These are phyloP conservation scores for Saksenaea vasiformis DNA, from an alignment of 371 early-diverging fungal genomes.

Conservation along the genomic window DNA sequence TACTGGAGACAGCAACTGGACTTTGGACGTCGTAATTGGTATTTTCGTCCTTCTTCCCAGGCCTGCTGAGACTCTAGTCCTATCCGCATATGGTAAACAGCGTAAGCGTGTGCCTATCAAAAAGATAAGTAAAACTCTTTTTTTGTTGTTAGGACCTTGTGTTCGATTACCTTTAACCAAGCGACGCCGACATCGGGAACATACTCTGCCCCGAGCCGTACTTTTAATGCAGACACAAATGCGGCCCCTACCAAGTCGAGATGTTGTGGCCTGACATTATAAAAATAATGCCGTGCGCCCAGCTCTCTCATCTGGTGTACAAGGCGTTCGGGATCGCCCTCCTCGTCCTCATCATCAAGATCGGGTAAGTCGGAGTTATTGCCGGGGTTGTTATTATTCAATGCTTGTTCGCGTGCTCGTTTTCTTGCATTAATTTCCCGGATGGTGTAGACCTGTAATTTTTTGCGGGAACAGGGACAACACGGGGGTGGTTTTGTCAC, in stretches of 20 bases:
- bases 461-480: slow-evolving; percentile 11
- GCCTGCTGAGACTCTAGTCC: slow-evolving; percentile 39
- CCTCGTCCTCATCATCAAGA: slow-evolving; percentile 13
- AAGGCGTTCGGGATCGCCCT: slow-evolving; percentile 32
- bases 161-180: slow-evolving; percentile 37
- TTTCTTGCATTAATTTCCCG: slow-evolving; percentile 32
- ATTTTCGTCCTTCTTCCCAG: slow-evolving; percentile 31
- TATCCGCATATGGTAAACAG: slow-evolving; percentile 37
- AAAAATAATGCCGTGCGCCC: slow-evolving; percentile 45
- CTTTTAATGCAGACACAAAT: slow-evolving; percentile 34
- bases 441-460: slow-evolving; percentile 16
- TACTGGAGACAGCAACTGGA: slow-evolving; percentile 1
- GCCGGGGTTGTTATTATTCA: background rate
- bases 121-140: background rate
- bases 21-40: background rate
- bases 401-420: slow-evolving; percentile 4
- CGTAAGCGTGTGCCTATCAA: slow-evolving; percentile 36
- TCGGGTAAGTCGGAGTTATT: background rate
- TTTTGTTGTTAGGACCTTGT: background rate
- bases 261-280: slow-evolving; percentile 33
- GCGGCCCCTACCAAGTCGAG: slow-evolving; percentile 42
- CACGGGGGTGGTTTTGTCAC: background rate
- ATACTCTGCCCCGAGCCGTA: slow-evolving; percentile 40
- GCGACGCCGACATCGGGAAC: slow-evolving; percentile 37
- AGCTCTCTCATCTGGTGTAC: slow-evolving; percentile 29